Evolutionary conservation across 2,329 filamentous ascomycete genomes (phyloP), one percentile per base, ranked within the genome.

Genomic region (Monosporascus sp.): DNA sequence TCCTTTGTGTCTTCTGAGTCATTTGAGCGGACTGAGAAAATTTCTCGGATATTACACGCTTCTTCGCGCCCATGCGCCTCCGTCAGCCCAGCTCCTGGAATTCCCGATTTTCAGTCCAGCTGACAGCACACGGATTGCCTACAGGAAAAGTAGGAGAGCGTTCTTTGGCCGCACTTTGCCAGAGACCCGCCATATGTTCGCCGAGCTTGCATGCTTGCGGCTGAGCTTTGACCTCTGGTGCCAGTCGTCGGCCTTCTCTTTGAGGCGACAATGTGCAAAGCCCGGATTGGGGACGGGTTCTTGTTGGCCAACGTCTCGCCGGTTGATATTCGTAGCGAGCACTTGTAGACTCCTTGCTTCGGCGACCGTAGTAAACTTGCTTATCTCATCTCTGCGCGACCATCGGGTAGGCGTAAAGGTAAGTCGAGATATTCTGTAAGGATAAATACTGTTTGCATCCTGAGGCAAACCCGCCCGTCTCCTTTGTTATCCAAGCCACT

Each of bases 61-160:
- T 24, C 14, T 22, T 18, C 43, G 15, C 47, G 41, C 45, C 56
- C 52, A 50, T 56, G 46, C 24, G 45, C 48, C 51, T 36, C 48
- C 51, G 37, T 51, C 39, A 14, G 24, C 44, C 44, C 37, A 38
- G 22, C 51, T 54, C 59, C 59, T 61, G 22, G 36, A 59, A 54
- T 55, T 58, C 57, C 59, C 59, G 59, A 58, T 53, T 54, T 52
- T 49, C 38, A 47, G 17, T 35, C 49, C 59, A 57, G 49, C 52
- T 61, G 59, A 61, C 55, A 43, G 36, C 25, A 48, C 20, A 50
- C 43, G 22, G 51, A 36, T 31, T 24, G 18, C 14, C 14, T 11
- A 41, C 48, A 20, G 22, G 27, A 9, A 39, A 43, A 7, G 3
- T 27, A 38, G 35, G 14, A 38, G 22, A n/a, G 20, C 15, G 3